phyloP scores from a whole-genome alignment of 2,329 filamentous ascomycete genomes.

The Ophiostoma ulmi region DNA sequence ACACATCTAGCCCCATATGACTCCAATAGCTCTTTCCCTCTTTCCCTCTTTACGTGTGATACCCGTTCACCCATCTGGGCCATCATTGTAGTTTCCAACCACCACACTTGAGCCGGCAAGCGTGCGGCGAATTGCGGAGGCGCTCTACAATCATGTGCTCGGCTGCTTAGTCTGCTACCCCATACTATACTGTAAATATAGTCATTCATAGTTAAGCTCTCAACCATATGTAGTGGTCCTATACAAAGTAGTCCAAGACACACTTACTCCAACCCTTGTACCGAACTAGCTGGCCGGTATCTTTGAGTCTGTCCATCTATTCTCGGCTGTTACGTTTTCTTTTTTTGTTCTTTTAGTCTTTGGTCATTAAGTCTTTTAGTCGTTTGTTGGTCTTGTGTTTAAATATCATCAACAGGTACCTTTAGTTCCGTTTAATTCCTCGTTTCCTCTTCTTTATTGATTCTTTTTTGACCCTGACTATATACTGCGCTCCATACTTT shows the following conservation, averaged over 20 bases:
- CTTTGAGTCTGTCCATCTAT: conserved; percentile 2
- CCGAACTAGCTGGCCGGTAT: conserved; percentile 10
- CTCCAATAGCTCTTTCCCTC: neutral
- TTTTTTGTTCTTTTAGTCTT: neutral
- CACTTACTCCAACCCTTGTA: conserved; percentile 7
- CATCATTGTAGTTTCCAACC: neutral
- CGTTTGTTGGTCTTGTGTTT: neutral
- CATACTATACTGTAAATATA: neutral
- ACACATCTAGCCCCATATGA: conserved; percentile 1
- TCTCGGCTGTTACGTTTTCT: conserved; percentile 19
- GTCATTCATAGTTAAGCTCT: conserved; percentile 13
- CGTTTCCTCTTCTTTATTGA: neutral
- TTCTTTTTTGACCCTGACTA: neutral
- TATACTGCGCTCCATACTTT: neutral
- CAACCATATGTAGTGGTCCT: neutral
- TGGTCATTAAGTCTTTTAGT: neutral
- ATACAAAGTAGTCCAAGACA: neutral
- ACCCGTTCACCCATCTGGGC: conserved; percentile 16
- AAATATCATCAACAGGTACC: neutral
- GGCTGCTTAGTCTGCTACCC: conserved; percentile 1
- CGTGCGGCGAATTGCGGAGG: conserved; percentile 24
- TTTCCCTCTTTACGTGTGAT: neutral
- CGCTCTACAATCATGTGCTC: conserved; percentile 12
- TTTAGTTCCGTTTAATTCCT: neutral
- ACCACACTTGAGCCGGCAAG: conserved; percentile 12